These are phyloP conservation scores for Harrya chromipes DNA, from an alignment of 768 basidiomycete genomes.

Conservation along the genomic window DNA sequence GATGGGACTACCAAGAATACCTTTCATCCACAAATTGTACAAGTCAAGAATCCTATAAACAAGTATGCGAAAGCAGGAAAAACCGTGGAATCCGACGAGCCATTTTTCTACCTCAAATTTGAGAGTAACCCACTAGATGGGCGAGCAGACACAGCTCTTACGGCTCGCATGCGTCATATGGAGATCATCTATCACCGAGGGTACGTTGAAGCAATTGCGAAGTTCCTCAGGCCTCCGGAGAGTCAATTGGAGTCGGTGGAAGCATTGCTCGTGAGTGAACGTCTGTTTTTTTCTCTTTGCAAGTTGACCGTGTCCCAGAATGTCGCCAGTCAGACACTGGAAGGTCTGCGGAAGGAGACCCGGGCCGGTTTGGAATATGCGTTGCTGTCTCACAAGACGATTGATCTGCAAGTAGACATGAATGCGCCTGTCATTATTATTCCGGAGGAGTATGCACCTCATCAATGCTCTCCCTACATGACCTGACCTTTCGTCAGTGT, in stretches of 20 bases:
- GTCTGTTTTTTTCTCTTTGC: neutral
- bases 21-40: conserved; percentile 87
- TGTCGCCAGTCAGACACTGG: conserved; percentile 89
- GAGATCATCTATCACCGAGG: conserved; percentile 95
- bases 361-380: conserved; percentile 93
- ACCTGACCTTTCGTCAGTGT: conserved; percentile 48
- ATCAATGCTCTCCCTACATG: conserved; percentile 13
- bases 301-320: conserved; percentile 44
- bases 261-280: conserved; percentile 70
- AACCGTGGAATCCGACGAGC: conserved; percentile 36
- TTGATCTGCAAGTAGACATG: conserved; percentile 95
- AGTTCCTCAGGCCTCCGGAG: conserved; percentile 90
- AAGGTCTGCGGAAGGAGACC: conserved; percentile 91
- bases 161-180: conserved; percentile 89
- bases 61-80: conserved; percentile 35
- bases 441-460: conserved; percentile 73
- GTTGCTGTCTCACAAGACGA: conserved; percentile 88
- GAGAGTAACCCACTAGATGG: conserved; percentile 91
- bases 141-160: conserved; percentile 87
- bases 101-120: conserved; percentile 89
- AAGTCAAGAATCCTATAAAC: conserved; percentile 52
- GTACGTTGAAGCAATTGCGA: conserved; percentile 88
- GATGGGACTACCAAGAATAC: conserved; percentile 86
- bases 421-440: conserved; percentile 96
- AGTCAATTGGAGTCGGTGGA: conserved; percentile 95